Conservation (phyloP, 73 alveolate species). For the Paramecium sexaurelia region DNA sequence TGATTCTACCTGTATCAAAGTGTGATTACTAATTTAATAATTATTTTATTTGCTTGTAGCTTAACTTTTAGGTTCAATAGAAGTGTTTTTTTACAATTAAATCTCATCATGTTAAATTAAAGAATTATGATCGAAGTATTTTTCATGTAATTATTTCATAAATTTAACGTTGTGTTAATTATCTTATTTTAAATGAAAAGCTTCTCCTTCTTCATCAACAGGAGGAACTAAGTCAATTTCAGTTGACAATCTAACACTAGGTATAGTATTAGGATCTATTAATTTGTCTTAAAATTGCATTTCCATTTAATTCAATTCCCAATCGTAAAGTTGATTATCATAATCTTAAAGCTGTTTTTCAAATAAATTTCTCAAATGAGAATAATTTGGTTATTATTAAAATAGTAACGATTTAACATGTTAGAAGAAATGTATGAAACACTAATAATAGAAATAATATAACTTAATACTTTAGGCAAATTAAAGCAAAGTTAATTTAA, state of each 20-base stretch:
- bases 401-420: constrained; percentile 70
- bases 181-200: constrained; percentile 3
- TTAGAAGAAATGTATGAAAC: constrained; percentile 71
- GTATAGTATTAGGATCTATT: constrained; percentile 22
- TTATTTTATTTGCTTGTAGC: constrained; percentile 45
- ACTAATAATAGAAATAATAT: neutral
- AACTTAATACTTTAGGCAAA: constrained; percentile 63
- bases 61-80: constrained; percentile 15
- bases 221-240: constrained; percentile 30
- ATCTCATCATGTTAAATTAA: neutral
- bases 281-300: neutral
- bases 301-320: neutral
- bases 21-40: constrained; percentile 19
- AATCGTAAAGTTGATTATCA: neutral
- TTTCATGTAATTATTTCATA: constrained; percentile 56
- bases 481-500: constrained; percentile 73
- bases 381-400: constrained; percentile 77
- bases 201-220: constrained; percentile 56
- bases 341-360: neutral
- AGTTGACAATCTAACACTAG: neutral
- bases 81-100: neutral
- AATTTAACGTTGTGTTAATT: neutral
- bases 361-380: constrained; percentile 46
- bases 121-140: neutral
- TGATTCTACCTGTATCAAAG: neutral